These are phyloP conservation scores for Fusarium nodosum DNA, from an alignment of 2,329 filamentous ascomycete genomes.

Conservation along the genomic window DNA sequence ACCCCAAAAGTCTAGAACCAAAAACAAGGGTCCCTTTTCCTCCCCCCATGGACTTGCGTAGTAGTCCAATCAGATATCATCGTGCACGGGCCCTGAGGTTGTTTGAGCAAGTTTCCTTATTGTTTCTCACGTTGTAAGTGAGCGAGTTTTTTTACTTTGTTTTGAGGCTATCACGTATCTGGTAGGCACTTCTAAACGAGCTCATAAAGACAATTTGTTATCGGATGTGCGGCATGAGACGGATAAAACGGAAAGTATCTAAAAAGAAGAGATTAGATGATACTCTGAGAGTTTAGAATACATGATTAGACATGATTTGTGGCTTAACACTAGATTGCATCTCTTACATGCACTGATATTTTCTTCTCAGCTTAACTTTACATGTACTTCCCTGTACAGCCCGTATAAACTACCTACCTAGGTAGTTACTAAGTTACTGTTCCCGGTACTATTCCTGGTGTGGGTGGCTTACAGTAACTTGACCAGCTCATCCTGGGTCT, in stretches of 20 bases:
- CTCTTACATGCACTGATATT: not conserved
- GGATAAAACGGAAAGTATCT: conserved; percentile 32
- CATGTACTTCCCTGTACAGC: not conserved
- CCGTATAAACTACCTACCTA: conserved; percentile 1
- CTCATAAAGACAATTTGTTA: not conserved
- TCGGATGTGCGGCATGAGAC: conserved; percentile 38
- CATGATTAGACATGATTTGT: not conserved
- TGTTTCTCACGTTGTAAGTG: conserved; percentile 17
- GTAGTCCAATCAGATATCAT: conserved; percentile 36
- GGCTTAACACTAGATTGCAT: not conserved
- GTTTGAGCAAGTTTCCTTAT: conserved; percentile 57
- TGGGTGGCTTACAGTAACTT: conserved; percentile 14
- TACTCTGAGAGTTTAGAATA: not conserved
- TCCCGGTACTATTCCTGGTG: not conserved
- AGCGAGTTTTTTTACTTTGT: conserved; percentile 20
- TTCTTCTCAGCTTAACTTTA: not conserved
- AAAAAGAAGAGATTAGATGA: not conserved
- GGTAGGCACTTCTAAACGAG: not conserved
- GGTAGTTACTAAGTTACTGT: no score
- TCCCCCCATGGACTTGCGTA: not conserved
- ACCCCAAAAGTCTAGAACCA: conserved; percentile 35
- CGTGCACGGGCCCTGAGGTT: conserved; percentile 51
- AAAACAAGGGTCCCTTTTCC: conserved; percentile 36
- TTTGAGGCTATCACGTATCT: not conserved
- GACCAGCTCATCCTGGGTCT: not conserved